Conservation (phyloP, 1,284 basidiomycete genomes). For the Xerocomus cyaneibrunnescens region DNA sequence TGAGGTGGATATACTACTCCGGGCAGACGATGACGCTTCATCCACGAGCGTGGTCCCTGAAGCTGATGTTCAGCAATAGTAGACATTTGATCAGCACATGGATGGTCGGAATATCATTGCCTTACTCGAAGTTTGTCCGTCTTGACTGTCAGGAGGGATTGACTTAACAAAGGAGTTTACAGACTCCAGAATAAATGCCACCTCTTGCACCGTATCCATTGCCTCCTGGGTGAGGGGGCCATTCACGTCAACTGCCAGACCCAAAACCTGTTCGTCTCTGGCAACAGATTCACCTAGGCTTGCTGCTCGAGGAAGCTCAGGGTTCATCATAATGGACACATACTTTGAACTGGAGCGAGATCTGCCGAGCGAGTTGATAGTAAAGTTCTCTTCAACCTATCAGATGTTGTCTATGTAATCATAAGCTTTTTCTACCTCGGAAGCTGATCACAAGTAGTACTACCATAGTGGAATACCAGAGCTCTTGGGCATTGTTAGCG, state of each 20-base stretch:
- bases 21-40: neutral
- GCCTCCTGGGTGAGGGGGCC: neutral
- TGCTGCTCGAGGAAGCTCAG: neutral
- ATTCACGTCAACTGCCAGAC: conserved; percentile 2
- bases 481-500: neutral
- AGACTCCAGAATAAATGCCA: neutral
- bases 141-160: neutral
- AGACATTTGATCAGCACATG: neutral
- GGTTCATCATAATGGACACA: neutral
- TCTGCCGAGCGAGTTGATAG: conserved; percentile 4
- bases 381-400: conserved; percentile 3
- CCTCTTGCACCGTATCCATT: neutral
- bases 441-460: neutral
- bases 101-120: no score
- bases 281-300: neutral
- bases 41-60: neutral
- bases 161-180: neutral
- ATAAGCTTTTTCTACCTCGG: neutral
- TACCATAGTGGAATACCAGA: conserved; percentile 11
- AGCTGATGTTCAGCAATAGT: neutral
- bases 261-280: neutral
- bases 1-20: neutral
- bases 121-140: conserved; percentile 5
- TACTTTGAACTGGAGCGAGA: conserved; percentile 9
- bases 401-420: conserved; percentile 13